Conservation (phyloP, 2,329 filamentous ascomycete genomes). For the Diaporthe sp. region DNA sequence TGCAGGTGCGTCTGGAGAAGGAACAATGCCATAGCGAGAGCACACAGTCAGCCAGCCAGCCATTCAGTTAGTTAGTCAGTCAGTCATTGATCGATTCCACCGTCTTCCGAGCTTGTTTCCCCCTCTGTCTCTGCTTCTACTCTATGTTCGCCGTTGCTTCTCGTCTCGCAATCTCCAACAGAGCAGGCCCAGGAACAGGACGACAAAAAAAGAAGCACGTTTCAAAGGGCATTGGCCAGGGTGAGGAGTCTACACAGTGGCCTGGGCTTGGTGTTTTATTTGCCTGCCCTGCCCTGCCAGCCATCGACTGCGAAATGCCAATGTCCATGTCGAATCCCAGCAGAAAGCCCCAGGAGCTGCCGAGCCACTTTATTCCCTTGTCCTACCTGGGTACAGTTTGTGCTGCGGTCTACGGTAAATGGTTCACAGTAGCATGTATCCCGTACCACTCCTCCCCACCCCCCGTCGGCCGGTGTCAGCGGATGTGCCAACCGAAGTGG, state of each 20-base stretch:
- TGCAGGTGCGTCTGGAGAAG: conserved; percentile 2
- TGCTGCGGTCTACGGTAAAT: neutral
- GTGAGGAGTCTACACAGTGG: conserved; percentile 4
- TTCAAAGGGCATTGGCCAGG: conserved; percentile 32
- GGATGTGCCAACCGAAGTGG: conserved; percentile 37
- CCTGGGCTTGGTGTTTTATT: conserved; percentile 3
- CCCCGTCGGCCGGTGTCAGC: conserved; percentile 27
- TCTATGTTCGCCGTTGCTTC: neutral
- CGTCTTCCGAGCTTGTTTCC: neutral
- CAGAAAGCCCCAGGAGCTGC: conserved; percentile 8
- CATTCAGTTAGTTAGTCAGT: neutral
- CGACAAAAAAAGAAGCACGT: conserved; percentile 31
- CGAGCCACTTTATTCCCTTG: conserved; percentile 31
- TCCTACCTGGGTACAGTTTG: neutral
- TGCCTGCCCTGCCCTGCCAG: conserved; percentile 29
- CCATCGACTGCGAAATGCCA: conserved; percentile 9
- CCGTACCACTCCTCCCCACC: neutral
- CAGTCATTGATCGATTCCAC: neutral
- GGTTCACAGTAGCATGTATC: neutral
- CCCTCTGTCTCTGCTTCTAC: neutral
- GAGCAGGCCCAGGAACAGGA: neutral
- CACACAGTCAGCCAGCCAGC: neutral
- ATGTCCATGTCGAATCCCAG: conserved; percentile 22
- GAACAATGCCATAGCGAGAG: conserved; percentile 15
- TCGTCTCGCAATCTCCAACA: conserved; percentile 16